Percentiles rank a stretch among this genome's conserved stretches.
Conservation (phyloP, 306 rosid genomes). For the Echinosophora koreensis region DNA sequence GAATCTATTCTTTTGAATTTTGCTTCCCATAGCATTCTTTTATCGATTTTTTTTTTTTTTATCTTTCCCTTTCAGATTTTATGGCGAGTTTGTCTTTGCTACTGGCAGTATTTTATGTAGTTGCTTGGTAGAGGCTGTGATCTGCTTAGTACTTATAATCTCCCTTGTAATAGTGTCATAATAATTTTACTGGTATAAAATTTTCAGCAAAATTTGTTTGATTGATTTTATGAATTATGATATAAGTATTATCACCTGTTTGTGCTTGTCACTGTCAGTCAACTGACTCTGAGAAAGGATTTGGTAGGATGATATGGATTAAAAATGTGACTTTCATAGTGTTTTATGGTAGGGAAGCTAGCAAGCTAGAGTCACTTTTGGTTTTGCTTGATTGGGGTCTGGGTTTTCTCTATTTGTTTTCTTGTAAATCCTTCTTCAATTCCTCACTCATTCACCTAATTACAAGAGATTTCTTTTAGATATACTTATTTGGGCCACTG, state of each 20-base stretch:
- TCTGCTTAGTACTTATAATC: conserved; percentile 8
- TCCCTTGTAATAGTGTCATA: conserved; percentile 9
- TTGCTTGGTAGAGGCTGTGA: conserved; percentile 23
- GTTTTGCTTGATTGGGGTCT: neutral
- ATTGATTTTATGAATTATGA: conserved; percentile 15
- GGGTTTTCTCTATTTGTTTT: neutral
- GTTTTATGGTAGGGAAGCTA: conserved; percentile 30
- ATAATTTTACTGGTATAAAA: neutral
- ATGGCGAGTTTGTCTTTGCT: too few species aligned
- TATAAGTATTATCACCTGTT: conserved; percentile 21
- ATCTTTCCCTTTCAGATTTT: too few species aligned
- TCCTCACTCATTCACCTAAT: neutral
- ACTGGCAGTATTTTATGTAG: too few species aligned
- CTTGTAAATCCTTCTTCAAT: conserved; percentile 1
- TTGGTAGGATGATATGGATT: conserved; percentile 25
- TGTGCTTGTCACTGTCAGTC: conserved; percentile 6
- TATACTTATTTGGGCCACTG: conserved; percentile 18
- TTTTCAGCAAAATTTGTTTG: neutral
- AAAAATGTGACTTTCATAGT: conserved; percentile 39
- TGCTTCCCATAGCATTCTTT: conserved; percentile 5
- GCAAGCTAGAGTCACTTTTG: too few species aligned
- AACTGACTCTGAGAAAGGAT: neutral
- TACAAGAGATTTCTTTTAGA: conserved; percentile 20
- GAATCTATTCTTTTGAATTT: conserved; percentile 11
- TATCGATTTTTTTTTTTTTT: neutral